Evolutionary conservation across 163 green algal genomes (phyloP).

Genomic region (Chlorella variabilis): DNA sequence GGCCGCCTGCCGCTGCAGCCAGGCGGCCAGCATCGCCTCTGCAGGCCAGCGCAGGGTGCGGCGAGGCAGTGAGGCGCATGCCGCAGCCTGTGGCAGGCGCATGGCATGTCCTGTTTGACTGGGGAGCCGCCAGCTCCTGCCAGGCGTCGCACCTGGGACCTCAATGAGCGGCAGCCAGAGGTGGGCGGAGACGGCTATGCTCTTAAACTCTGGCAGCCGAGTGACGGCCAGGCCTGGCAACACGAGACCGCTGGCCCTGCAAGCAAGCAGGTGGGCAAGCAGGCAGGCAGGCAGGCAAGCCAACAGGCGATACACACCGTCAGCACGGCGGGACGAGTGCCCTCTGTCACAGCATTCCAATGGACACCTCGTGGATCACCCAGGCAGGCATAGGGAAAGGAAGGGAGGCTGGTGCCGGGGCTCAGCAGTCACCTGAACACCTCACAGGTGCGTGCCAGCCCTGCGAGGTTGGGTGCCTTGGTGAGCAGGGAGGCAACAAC

Average conservation of each 20-base stretch:
- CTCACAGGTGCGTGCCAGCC: conserved; percentile 91
- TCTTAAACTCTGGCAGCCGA: conserved; percentile 70
- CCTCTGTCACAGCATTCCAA: too few species aligned
- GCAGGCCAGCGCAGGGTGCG: neutral
- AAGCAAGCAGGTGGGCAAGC: neutral
- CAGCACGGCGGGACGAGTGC: too few species aligned
- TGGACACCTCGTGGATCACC: too few species aligned
- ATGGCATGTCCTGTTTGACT: neutral
- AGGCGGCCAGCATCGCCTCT: conserved; percentile 67
- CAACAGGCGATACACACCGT: too few species aligned
- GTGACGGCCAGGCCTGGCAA: conserved; percentile 70
- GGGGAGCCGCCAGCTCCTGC: neutral
- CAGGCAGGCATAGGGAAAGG: too few species aligned
- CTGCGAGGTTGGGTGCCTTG: conserved; percentile 91
- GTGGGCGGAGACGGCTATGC: conserved; percentile 78
- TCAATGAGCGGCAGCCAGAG: conserved; percentile 74
- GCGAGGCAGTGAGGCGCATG: too few species aligned
- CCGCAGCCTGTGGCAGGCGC: too few species aligned
- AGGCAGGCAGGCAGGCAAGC: neutral
- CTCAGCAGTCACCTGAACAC: conserved; percentile 59
- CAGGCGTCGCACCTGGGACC: conserved; percentile 54
- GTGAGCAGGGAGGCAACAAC: conserved; percentile 90
- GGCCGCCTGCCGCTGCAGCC: conserved; percentile 64
- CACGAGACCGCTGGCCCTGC: conserved; percentile 72
- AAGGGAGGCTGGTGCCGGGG: too few species aligned